Evolutionary conservation across 2,329 filamentous ascomycete species (phyloP).

Genomic region (Biscogniauxia mediterranea): DNA sequence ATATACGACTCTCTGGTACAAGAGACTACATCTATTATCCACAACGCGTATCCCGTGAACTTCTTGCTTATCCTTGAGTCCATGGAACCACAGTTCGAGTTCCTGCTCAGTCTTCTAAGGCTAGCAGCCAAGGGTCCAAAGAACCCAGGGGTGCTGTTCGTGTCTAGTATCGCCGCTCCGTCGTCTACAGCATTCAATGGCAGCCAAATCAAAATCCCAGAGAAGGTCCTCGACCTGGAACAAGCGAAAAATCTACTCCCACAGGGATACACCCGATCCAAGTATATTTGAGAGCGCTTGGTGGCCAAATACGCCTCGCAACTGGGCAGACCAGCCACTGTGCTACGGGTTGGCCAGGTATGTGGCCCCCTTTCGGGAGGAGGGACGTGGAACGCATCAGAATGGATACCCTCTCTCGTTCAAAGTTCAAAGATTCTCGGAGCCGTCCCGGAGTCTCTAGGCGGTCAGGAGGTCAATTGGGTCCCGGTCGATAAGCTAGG

Average conservation of each 20-base stretch:
- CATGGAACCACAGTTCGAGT: slow-evolving; percentile 24
- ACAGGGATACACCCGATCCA: slow-evolving; percentile 30
- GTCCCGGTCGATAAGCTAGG: slow-evolving; percentile 28
- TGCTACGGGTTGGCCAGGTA: slow-evolving; percentile 32
- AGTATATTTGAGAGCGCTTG: slow-evolving; percentile 30
- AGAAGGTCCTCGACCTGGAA: slow-evolving; percentile 20
- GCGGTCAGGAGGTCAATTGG: slow-evolving; percentile 25
- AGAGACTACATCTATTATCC: slow-evolving; percentile 22
- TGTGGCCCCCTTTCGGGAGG: slow-evolving; percentile 22
- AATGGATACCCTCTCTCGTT: slow-evolving; percentile 30
- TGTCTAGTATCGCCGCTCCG: slow-evolving; percentile 29
- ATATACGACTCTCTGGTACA: slow-evolving; percentile 16
- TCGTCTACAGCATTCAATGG: slow-evolving; percentile 9
- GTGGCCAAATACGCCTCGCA: slow-evolving; percentile 20
- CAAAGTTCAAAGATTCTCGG: slow-evolving; percentile 27
- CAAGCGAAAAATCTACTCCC: slow-evolving; percentile 12
- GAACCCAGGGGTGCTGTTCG: slow-evolving; percentile 21
- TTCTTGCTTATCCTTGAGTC: slow-evolving; percentile 23
- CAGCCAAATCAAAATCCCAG: slow-evolving; percentile 14
- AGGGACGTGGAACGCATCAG: slow-evolving; percentile 28
- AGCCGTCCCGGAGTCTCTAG: slow-evolving; percentile 20
- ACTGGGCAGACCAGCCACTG: slow-evolving; percentile 13
- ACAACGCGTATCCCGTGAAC: slow-evolving; percentile 29
- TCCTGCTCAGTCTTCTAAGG: slow-evolving; percentile 18
- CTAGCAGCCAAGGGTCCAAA: slow-evolving; percentile 13